A percentile compares a stretch with the other conserved stretches of the same genome.
Evolutionary conservation across 2,329 filamentous ascomycete species (phyloP).

Genomic region (Aspergillus uvarum): DNA sequence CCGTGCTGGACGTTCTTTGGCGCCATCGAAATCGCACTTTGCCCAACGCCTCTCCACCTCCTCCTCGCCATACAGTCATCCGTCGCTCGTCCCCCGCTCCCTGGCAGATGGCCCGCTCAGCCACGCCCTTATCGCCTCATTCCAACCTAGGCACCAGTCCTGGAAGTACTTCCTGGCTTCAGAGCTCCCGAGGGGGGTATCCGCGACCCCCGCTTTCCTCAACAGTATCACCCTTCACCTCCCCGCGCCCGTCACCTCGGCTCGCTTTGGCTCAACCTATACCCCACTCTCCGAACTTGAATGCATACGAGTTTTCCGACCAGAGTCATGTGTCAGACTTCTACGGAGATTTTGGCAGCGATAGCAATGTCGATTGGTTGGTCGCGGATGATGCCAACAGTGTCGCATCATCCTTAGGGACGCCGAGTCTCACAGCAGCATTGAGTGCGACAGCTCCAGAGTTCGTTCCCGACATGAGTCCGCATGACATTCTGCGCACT

Average conservation of each 20-base stretch:
- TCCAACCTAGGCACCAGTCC: slow-evolving; percentile 73
- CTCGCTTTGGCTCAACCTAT: slow-evolving; percentile 90
- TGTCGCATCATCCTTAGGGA: slow-evolving; percentile 75
- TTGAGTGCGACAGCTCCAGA: slow-evolving; percentile 83
- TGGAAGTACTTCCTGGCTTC: slow-evolving; percentile 79
- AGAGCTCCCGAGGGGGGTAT: slow-evolving; percentile 70
- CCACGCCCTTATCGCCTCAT: slow-evolving; percentile 81
- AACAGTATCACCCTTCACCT: slow-evolving; percentile 86
- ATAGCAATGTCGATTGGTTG: slow-evolving; percentile 90
- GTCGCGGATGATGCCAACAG: slow-evolving; percentile 82
- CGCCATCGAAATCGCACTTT: slow-evolving; percentile 44
- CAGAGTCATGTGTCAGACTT: slow-evolving; percentile 77
- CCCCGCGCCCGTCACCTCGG: slow-evolving; percentile 86
- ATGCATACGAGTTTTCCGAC: slow-evolving; percentile 94
- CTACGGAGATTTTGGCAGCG: slow-evolving; percentile 85
- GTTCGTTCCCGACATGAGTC: slow-evolving; percentile 87
- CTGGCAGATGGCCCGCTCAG: slow-evolving; percentile 74
- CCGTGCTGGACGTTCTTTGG: slow-evolving; percentile 88
- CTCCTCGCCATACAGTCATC: slow-evolving; percentile 83
- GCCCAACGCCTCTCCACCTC: slow-evolving; percentile 72
- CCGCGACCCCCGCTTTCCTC: slow-evolving; percentile 72
- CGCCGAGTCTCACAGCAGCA: slow-evolving; percentile 63
- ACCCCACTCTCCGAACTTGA: slow-evolving; percentile 88
- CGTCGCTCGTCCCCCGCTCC: slow-evolving; percentile 89
- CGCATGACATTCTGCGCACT: slow-evolving; percentile 95